Evolutionary conservation across 176 grass and related monocot species (phyloP), one percentile per base, ranked within the genome.

Genomic region (Oropetium thomaeum): DNA sequence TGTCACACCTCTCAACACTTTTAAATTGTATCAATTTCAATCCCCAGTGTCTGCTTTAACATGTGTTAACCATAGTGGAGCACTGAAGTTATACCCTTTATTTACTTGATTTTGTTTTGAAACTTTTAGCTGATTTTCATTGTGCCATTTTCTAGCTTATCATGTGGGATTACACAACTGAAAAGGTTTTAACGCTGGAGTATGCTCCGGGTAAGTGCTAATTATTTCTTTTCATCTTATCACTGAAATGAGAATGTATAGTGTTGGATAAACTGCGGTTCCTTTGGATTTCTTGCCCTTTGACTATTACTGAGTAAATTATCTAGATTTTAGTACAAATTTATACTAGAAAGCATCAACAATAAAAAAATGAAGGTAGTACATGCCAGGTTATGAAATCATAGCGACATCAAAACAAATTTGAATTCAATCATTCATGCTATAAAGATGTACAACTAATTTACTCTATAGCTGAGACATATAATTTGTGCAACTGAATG

Each of bases 161-260:
- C 64, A 85, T 89, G 79, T 97, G 94, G 94, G 90, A 93, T 65
- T 93, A 97, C 76, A 93, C 90, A 63, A 85, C 86, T 57, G 82
- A 66, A 47, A 97, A 97, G 74, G 94, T 97, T 72, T 76, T 97
- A 65, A 97, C 94, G 12, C 65, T 97, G 78, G 94, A 97, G 70
- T 97, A 97, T 60, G 75, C 69, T 85, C 94, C 94, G 70, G 94
- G 94, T 97, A 79, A 66, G 88, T 79, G 63, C 29, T 62, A 73
- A 35, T 86, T 75, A 29, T 62, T 83, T 57, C 22, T 57, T 57
- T 57, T 57, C 10, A 57, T 43, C 34, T 70, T 77, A 16, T 64
- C 22, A 81, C 37, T 34, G 19, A 16, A 38, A 38, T 40, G 54
- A 41, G 41, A 28, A 39, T 70, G 12, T 19, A 7, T 59, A 38